Base-by-base conservation (phyloP, 148 eudicot genomes). In the Heliamphora exappendiculata region DNA sequence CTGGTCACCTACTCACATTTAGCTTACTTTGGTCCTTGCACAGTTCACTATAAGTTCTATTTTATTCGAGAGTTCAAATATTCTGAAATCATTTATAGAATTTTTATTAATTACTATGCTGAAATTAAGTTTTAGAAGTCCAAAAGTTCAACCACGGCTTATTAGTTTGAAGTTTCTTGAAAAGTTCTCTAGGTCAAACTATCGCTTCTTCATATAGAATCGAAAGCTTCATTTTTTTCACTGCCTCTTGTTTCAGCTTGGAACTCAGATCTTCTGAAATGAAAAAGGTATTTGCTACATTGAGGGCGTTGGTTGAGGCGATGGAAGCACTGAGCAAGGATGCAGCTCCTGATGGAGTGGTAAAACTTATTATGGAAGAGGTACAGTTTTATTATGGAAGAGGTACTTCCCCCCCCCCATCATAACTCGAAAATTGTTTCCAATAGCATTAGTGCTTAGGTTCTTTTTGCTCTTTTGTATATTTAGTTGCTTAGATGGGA, bases 271-370 rank as follows among this genome's bases (percentile, higher is more conserved):
- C 82, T 72, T 71, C 77, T 74, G 90, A 89, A 78, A 91, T 84
- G 89, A 89, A 83, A 75, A 93, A 84, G 79, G 91, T 90, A 54
- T 86, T 93, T 82, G 85, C 99, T 49, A 96, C 94, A 22, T 70
- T 96, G 86, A 88, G 93, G 93, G 99, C 98, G 50, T 81, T 96
- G 74, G 79, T 93, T 65, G 99, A 93, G 80, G 99, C 91, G 67
- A 91, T 96, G 98, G 97, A 96, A 81, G 84, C 78, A 59, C 86
- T 96, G 51, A 89, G 93, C 82, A 85, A 84, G 81, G 97, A 93
- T 81, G 91, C 91, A 70, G 85, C 88, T 72, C 92, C 94, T 62
- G 90, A 85, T 76, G 88, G 83, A 44, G 82, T 90, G 70, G 99
- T 93, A 78, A 83, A 90, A 81, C 81, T 76, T 70, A 96, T 96